Evolutionary conservation across 352 stramenopile genomes (phyloP).

Genomic region (Phytophthora citrophthora): DNA sequence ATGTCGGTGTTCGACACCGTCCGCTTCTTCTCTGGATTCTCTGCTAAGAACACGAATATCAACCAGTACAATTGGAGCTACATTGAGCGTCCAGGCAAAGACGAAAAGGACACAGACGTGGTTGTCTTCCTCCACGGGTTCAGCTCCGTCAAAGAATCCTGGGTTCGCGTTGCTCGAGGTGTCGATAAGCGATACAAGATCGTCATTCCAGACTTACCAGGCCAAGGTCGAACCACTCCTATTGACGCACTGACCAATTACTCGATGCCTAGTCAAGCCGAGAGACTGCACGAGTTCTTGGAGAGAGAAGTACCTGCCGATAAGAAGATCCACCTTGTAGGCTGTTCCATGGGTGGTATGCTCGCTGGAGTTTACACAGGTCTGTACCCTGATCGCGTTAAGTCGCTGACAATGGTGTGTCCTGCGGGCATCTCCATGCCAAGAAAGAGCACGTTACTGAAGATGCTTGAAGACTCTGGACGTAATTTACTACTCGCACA

Average conservation of each 20-base stretch:
- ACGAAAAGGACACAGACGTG: constrained; percentile 46
- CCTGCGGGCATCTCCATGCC: constrained; percentile 75
- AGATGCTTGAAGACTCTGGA: constrained; percentile 65
- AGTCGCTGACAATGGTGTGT: constrained; percentile 78
- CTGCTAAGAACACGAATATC: constrained; percentile 44
- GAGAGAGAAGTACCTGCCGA: constrained; percentile 48
- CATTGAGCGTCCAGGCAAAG: constrained; percentile 60
- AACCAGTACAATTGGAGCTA: constrained; percentile 79
- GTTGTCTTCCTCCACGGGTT: constrained; percentile 82
- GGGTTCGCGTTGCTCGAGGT: constrained; percentile 54
- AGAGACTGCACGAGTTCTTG: constrained; percentile 65
- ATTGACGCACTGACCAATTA: constrained; percentile 54
- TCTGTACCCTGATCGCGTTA: constrained; percentile 57
- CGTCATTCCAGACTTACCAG: constrained; percentile 73
- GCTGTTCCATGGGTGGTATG: constrained; percentile 83
- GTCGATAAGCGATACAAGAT: constrained; percentile 64
- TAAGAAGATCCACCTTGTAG: constrained; percentile 74
- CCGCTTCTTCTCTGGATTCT: constrained; percentile 62
- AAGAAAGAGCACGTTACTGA: constrained; percentile 61
- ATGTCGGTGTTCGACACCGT: constrained; percentile 54
- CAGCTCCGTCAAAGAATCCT: constrained; percentile 74
- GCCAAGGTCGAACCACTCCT: constrained; percentile 67
- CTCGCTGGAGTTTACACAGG: constrained; percentile 74
- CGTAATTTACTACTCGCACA: constrained; percentile 70
- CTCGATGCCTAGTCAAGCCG: constrained; percentile 57